Evolutionary conservation across 2,329 filamentous ascomycete species (phyloP), one percentile per base, ranked within the genome.

Genomic region (Aspergillus sp.): DNA sequence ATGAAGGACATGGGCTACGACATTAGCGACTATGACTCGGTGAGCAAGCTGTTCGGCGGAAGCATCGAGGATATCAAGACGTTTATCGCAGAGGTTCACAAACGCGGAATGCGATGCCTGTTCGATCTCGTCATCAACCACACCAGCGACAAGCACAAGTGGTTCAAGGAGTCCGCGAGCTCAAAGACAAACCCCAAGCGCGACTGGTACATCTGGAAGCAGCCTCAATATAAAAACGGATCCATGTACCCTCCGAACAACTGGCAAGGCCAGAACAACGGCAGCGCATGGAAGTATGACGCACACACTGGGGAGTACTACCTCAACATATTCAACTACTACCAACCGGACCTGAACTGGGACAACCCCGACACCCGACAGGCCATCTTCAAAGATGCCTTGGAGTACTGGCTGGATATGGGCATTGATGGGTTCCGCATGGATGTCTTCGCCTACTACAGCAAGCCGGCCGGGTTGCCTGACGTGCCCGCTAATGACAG

Each of bases 291-390:
- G 26, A 30, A 3, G 9, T 30, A 30, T 0, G 26, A 30, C 0
- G 1, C 8, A 3, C 67, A 73, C 17, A 90, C 88, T 0, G 79
- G 82, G 43, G 87, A 93, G 72, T 93, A 90, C 70, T 93, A 90
- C 66, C 82, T 93, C 0, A 85, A 89, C 60, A 79, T 95, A 9
- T 95, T 90, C 71, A 85, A 86, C 4, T 82, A 82, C 6, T 84
- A 89, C 63, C 90, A 93, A 69, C 90, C 90, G 0, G 91, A 95
- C 64, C 79, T 95, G n/a, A 95, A 95, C 74, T 95, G 89, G 89
- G 89, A 93, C 67, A 89, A 88, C 57, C 78, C 80, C 0, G 83
- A 82, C 5, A 83, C 87, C 0, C 82, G 89, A 6, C 75, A 83
- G 42, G 89, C 89, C 2, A 85, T 92, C 5, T 89, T 91, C 71